Conservation (phyloP, 2,329 filamentous ascomycete genomes). For the Cercospora sesami region DNA sequence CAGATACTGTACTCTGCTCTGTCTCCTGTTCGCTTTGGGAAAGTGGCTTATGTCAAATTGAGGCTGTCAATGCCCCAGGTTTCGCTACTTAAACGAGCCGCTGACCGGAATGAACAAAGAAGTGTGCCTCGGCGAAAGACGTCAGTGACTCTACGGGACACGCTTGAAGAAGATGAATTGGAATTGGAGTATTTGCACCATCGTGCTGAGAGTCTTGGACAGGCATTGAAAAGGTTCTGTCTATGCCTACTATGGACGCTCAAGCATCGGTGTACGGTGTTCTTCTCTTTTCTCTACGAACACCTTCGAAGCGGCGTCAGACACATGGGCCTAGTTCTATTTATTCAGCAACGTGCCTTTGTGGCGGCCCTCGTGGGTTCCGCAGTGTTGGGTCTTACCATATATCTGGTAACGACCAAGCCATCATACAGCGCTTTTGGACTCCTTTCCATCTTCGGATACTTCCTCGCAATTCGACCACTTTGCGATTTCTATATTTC, state of each 20-base stretch:
- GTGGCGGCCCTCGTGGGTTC: constrained; percentile 1
- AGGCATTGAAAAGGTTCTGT: neutral
- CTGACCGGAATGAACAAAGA: constrained; percentile 6
- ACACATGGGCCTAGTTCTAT: constrained; percentile 6
- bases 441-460: neutral
- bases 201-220: neutral
- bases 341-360: neutral
- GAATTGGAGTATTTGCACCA: neutral
- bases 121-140: neutral
- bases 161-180: neutral
- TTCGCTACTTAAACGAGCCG: neutral
- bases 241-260: neutral
- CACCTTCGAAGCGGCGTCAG: neutral
- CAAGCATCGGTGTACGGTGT: neutral
- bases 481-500: neutral
- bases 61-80: constrained; percentile 9
- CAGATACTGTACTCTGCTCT: neutral
- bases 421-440: neutral
- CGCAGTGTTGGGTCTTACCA: constrained; percentile 1
- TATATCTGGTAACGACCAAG: neutral
- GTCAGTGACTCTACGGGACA: neutral
- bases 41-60: constrained; percentile 11
- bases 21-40: neutral
- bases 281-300: neutral
- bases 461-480: neutral